Evolutionary conservation across 164 flowering plant species (phyloP).

Genomic region (Protea cynaroides): DNA sequence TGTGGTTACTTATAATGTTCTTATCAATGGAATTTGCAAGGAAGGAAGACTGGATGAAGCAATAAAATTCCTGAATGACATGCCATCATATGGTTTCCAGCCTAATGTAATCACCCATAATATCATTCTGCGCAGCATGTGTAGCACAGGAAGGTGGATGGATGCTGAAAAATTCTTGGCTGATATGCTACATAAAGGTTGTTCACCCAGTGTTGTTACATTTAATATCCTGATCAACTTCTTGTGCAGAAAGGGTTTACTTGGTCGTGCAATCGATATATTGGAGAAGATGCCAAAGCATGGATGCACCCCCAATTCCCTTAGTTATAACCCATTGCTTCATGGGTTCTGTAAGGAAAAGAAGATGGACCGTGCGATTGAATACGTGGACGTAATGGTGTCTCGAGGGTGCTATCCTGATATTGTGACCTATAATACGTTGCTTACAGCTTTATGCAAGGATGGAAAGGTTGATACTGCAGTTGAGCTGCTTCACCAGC

Average conservation of each 20-base stretch:
- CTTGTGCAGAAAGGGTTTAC: constrained; percentile 64
- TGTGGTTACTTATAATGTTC: constrained; percentile 80
- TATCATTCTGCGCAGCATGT: constrained; percentile 78
- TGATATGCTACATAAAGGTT: constrained; percentile 68
- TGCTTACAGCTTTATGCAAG: constrained; percentile 87
- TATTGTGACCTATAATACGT: constrained; percentile 80
- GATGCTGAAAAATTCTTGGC: constrained; percentile 73
- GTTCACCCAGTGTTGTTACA: constrained; percentile 81
- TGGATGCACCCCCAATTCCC: constrained; percentile 79
- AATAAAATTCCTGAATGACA: constrained; percentile 50
- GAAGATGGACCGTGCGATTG: constrained; percentile 82
- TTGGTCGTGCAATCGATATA: constrained; percentile 72
- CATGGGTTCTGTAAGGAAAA: constrained; percentile 86
- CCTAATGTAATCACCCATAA: constrained; percentile 85
- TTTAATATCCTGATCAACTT: constrained; percentile 79
- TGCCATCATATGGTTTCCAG: constrained; percentile 69
- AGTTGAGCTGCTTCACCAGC: constrained; percentile 63
- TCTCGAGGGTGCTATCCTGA: constrained; percentile 81
- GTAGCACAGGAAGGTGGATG: constrained; percentile 82
- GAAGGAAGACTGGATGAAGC: constrained; percentile 87
- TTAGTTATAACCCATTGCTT: constrained; percentile 83
- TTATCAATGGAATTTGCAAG: constrained; percentile 77
- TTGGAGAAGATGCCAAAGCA: constrained; percentile 80
- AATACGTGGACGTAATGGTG: constrained; percentile 71
- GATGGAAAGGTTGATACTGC: constrained; percentile 79